phyloP scores from a whole-genome alignment of 306 rosid species.

The Chamaecrista fasciculata region DNA sequence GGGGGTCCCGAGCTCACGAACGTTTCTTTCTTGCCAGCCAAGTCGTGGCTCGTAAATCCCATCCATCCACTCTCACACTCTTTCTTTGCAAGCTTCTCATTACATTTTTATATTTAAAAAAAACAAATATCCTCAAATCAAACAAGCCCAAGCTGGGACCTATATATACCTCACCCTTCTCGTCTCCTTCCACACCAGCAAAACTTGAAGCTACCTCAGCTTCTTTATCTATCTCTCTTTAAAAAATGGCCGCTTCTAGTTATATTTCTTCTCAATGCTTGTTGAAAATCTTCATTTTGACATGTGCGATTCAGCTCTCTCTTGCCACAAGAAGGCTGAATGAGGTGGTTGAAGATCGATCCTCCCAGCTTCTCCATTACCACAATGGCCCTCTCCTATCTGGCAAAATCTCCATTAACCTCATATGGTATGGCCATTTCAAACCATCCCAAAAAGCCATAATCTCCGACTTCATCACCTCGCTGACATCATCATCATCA shows the following conservation, averaged over 20 bases:
- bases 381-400: constrained; percentile 82
- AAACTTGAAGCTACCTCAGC: constrained; percentile 13
- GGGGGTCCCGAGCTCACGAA: constrained; percentile 18
- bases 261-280: not conserved
- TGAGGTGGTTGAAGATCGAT: constrained; percentile 46
- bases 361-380: constrained; percentile 53
- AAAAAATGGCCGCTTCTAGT: constrained; percentile 34
- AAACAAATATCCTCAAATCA: not conserved
- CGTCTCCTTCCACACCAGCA: not conserved
- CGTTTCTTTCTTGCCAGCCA: constrained; percentile 42
- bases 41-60: constrained; percentile 50
- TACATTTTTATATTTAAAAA: not conserved
- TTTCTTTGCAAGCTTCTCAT: constrained; percentile 27
- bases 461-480: constrained; percentile 58
- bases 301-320: constrained; percentile 43
- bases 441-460: constrained; percentile 70
- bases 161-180: constrained; percentile 21
- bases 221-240: not conserved
- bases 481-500: constrained; percentile 38
- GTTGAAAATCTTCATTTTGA: constrained; percentile 18
- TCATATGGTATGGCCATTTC: constrained; percentile 76
- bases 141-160: not conserved
- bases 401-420: constrained; percentile 64
- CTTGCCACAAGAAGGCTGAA: constrained; percentile 52
- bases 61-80: not conserved